phyloP scores from a whole-genome alignment of 2,329 filamentous ascomycete species.

The Cladobotryum mycophilum region DNA sequence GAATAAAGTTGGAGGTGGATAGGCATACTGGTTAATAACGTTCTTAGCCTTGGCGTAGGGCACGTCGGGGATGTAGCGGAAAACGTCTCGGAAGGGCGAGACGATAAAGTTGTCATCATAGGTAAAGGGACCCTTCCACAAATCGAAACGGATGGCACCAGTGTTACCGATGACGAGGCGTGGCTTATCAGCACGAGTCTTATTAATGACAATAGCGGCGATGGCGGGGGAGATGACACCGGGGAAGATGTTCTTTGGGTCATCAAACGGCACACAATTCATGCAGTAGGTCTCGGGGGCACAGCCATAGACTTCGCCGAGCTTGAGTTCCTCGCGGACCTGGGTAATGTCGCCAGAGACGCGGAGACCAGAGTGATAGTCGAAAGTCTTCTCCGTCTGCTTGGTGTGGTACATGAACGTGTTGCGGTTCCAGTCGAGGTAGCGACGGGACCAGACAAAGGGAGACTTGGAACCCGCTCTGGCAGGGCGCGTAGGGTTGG shows the following conservation, averaged over 20 bases:
- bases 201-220: slow-evolving; percentile 45
- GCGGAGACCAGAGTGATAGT: slow-evolving; percentile 39
- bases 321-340: slow-evolving; percentile 45
- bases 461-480: slow-evolving; percentile 30
- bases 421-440: slow-evolving; percentile 63
- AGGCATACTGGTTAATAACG: slow-evolving; percentile 23
- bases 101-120: slow-evolving; percentile 47
- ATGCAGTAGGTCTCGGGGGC: slow-evolving; percentile 55
- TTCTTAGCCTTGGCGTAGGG: slow-evolving; percentile 38
- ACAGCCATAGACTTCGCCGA: slow-evolving; percentile 53
- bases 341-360: slow-evolving; percentile 45
- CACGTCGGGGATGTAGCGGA: slow-evolving; percentile 48
- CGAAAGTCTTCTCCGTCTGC: slow-evolving; percentile 44
- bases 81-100: slow-evolving; percentile 47
- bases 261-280: slow-evolving; percentile 46
- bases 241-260: slow-evolving; percentile 48
- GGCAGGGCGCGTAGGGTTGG: slow-evolving; percentile 35
- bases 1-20: neutral
- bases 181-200: slow-evolving; percentile 41
- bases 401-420: slow-evolving; percentile 58
- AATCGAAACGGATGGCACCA: slow-evolving; percentile 54
- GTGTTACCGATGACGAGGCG: slow-evolving; percentile 56
- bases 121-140: slow-evolving; percentile 58
- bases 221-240: slow-evolving; percentile 44
- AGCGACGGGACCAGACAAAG: slow-evolving; percentile 50